A percentile compares a stretch with the other conserved stretches of the same genome.
Conservation (phyloP, 2,329 filamentous ascomycete species). For the Cyphellophora attinorum region DNA sequence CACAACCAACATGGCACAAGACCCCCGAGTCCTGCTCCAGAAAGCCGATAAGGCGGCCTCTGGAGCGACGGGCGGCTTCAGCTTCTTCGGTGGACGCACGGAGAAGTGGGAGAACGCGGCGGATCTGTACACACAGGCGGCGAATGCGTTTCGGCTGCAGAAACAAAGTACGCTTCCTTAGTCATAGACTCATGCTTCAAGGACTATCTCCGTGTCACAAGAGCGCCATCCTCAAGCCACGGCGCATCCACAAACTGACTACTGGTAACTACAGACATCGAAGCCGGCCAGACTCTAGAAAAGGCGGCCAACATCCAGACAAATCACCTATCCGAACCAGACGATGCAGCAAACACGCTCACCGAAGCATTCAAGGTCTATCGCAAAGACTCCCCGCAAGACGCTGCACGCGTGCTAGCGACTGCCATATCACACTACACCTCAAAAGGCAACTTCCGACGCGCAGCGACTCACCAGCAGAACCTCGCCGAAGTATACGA, state of each 20-base stretch:
- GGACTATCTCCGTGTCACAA: too few species aligned
- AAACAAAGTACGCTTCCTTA: constrained; percentile 54
- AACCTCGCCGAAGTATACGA: constrained; percentile 80
- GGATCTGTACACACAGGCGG: constrained; percentile 78
- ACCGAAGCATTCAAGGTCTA: constrained; percentile 94
- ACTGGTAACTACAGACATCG: constrained; percentile 49
- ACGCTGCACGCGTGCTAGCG: constrained; percentile 71
- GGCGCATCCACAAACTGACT: constrained; percentile 1
- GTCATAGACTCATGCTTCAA: too few species aligned
- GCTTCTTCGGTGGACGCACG: constrained; percentile 74
- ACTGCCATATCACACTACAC: constrained; percentile 79
- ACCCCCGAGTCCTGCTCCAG: constrained; percentile 68
- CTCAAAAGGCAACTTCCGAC: constrained; percentile 77
- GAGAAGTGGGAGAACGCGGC: constrained; percentile 88
- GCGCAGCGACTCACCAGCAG: constrained; percentile 85
- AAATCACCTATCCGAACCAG: constrained; percentile 75
- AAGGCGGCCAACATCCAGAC: constrained; percentile 73
- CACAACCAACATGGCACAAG: constrained; percentile 61
- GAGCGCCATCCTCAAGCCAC: neutral
- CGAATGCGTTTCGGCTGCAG: constrained; percentile 83
- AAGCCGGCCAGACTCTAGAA: constrained; percentile 81
- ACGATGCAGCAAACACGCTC: constrained; percentile 81
- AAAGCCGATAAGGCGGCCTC: constrained; percentile 79
- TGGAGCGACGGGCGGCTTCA: constrained; percentile 71
- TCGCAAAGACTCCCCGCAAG: constrained; percentile 70